Evolutionary conservation across 306 rosid species (phyloP), one percentile per base, ranked within the genome.

Genomic region (Cucumis hystrix): DNA sequence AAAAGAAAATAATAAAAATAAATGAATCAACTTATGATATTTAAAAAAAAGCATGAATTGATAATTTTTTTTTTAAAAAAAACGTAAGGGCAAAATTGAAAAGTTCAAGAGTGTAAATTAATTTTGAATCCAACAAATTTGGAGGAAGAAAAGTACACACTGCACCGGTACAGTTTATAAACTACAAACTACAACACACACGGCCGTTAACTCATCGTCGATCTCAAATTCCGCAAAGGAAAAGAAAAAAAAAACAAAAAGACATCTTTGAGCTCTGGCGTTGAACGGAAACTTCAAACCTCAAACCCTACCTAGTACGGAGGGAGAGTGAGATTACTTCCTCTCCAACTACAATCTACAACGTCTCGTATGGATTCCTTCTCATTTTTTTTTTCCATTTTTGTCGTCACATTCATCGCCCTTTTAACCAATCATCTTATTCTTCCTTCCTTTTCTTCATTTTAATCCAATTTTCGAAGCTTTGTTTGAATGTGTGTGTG

Each of bases 231-330:
- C 43, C 56, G 9, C 54, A 13, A 16, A 73, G 10, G 0, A 52
- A 54, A 73, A 30, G 20, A 20, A 17, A 74, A 0, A 25, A 6
- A 73, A 73, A 45, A 49, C 54, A 45, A 41, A 16, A 74, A 17
- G 2, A 51, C 49, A 52, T 74, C 51, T 54, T 33, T 52, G 11
- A 18, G 65, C 20, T 30, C 3, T 30, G 78, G 78, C 78, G 78
- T 71, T 71, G 76, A 71, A 71, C 76, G 40, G 76, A 56, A 74
- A 74, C 77, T 55, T 54, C 63, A 35, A 79, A 76, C 72, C 54
- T 56, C 51, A 74, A 74, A 74, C 78, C 78, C 82, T 71, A 71
- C 57, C 21, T 18, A 33, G 62, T 23, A 16, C 35, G 23, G 54
- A 51, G 17, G 59, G 25, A 16, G 57, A 45, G 76, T 33, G 16